A percentile compares a stretch with the other conserved stretches of the same genome.
Conservation (phyloP, 352 stramenopile species). For the Globisporangium sylvaticum region DNA sequence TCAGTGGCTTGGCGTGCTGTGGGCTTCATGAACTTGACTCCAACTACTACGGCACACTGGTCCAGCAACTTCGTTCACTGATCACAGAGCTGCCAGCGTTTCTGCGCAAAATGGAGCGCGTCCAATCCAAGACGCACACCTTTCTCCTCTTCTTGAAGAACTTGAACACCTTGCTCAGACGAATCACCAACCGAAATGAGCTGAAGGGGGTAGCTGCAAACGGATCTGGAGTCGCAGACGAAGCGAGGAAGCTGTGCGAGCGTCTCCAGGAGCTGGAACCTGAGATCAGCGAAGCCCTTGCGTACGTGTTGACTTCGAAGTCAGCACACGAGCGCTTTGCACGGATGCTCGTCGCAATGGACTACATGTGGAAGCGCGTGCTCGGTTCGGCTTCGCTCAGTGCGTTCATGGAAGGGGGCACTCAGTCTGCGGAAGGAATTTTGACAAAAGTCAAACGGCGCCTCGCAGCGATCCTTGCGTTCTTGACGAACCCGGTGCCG, state of each 20-base stretch:
- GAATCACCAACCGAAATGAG: constrained; percentile 41
- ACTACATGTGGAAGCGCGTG: constrained; percentile 40
- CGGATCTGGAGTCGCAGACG: constrained; percentile 28
- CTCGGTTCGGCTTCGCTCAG: constrained; percentile 23
- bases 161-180: constrained; percentile 33
- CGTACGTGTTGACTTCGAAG: constrained; percentile 18
- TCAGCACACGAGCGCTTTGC: constrained; percentile 23
- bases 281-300: constrained; percentile 16
- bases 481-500: constrained; percentile 16
- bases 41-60: constrained; percentile 29
- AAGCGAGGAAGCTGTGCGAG: constrained; percentile 27
- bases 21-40: constrained; percentile 36
- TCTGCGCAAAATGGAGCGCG: constrained; percentile 36
- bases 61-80: constrained; percentile 26
- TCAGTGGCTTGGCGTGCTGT: constrained; percentile 37
- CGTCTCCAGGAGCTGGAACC: constrained; percentile 24
- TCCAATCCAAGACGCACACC: constrained; percentile 26
- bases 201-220: constrained; percentile 37
- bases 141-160: constrained; percentile 42
- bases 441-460: constrained; percentile 19
- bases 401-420: constrained; percentile 26
- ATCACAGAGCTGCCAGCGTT: constrained; percentile 32
- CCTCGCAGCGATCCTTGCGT: background rate
- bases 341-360: constrained; percentile 30
- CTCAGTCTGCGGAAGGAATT: constrained; percentile 17